Percentiles rank a stretch among this genome's conserved stretches.
phyloP scores from a whole-genome alignment of 202 grass and related monocot genomes.

The Musa balbisiana region DNA sequence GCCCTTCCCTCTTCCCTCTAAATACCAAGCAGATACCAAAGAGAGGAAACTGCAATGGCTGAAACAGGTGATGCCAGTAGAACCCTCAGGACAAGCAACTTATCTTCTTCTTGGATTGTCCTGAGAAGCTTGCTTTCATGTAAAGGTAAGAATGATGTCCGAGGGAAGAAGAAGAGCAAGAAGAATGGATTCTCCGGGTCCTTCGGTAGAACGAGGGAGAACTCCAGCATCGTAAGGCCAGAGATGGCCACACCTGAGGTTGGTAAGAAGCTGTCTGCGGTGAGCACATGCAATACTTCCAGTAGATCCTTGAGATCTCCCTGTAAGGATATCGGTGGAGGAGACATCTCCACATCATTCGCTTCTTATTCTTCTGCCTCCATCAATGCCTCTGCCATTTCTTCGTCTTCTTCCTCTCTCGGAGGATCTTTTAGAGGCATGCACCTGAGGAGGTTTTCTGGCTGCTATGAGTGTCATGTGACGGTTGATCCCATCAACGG shows the following conservation, averaged over 20 bases:
- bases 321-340: not conserved
- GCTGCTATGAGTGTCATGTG: conserved; percentile 5
- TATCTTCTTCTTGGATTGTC: not conserved
- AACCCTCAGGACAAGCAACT: not conserved
- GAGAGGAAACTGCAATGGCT: not conserved
- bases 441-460: conserved; percentile 1
- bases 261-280: too few species aligned
- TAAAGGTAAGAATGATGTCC: not conserved
- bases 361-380: not conserved
- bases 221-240: not conserved
- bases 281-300: not conserved
- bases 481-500: not conserved
- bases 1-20: too few species aligned
- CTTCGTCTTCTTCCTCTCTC: not conserved
- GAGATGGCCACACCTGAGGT: not conserved
- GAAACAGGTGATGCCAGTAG: not conserved
- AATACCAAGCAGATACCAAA: not conserved
- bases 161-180: not conserved
- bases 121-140: not conserved
- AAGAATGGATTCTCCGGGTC: not conserved
- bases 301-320: not conserved
- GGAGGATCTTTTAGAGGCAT: not conserved
- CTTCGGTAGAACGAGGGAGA: not conserved
- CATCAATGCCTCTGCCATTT: not conserved
- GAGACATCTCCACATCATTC: not conserved